Base-by-base conservation (phyloP, 257 asterid species). In the Rhazya stricta region DNA sequence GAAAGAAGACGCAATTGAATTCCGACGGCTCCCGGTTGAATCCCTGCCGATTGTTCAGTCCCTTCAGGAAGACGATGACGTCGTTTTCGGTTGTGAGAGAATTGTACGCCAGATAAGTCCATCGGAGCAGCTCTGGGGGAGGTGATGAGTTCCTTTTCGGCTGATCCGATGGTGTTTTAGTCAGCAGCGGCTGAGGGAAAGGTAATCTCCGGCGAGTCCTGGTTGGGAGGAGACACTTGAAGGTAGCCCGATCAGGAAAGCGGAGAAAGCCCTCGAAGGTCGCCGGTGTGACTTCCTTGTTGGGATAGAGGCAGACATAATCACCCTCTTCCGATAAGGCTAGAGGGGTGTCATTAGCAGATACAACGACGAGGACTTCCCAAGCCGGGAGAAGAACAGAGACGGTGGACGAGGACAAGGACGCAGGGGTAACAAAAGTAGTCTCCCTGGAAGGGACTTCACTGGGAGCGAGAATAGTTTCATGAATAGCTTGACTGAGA, bases 11-110 rank as follows among this genome's bases (percentile, higher is more conserved):
- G 80, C 98, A 94, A 0, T 50, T 83, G 82, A 94, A 78, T 58
- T 88, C 97, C 0, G 62, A 50, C 10, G 97, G 93, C 0, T 72
- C 41, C 2, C 97, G 81, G 53, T 87, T 82, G 1, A 51, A 18
- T 16, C 94, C 95, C 74, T 86, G 97, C 25, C 90, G 88, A 2
- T 79, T 80, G 63, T 91, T 86, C 46, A 90, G 78, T 45, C 98
- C 98, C 72, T 94, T 94, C 5, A 77, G 96, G 81, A 94, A 88
- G 50, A 94, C 6, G 29, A 94, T 84, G 77, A 94, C 96, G 85
- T 89, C 96, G 82, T 83, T 51, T 0, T 86, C 93, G 10, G 94
- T 88, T 1, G 94, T 85, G 0, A 91, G 81, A 0, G 98, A 86
- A 69, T 94, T 94, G 81, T 91, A 94, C 9, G 74, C 96, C 27